Evolutionary conservation across 1,284 basidiomycete genomes (phyloP).

Genomic region (Rhodotorula sp.): DNA sequence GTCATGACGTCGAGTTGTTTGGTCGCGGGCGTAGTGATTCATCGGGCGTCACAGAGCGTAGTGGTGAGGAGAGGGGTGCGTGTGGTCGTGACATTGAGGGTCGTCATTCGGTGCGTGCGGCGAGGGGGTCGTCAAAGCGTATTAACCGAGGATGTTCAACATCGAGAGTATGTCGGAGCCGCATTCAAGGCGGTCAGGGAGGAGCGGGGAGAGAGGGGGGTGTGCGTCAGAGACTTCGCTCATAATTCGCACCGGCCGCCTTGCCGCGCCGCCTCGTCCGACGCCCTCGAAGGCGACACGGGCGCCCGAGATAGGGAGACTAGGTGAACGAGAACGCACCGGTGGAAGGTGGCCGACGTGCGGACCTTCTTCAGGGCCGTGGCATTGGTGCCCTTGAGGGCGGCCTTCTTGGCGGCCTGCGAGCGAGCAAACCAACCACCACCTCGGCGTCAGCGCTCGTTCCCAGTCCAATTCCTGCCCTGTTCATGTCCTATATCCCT

Average conservation of each 20-base stretch:
- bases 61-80: neutral
- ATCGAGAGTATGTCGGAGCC: neutral
- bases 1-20: neutral
- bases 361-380: constrained; percentile 80
- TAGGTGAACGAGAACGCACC: constrained; percentile 47
- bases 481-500: neutral
- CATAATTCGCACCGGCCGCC: neutral
- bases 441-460: constrained; percentile 2
- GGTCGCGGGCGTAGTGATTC: neutral
- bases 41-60: too few relatives aligned
- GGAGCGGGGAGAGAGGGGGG: neutral
- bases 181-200: neutral
- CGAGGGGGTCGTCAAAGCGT: neutral
- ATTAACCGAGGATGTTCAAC: neutral
- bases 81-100: neutral
- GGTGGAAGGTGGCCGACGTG: constrained; percentile 88
- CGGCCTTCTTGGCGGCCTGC: constrained; percentile 96
- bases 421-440: constrained; percentile 55
- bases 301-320: too few relatives aligned
- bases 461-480: neutral
- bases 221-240: constrained; percentile 1
- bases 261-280: neutral
- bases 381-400: constrained; percentile 79
- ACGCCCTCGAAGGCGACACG: too few relatives aligned
- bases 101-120: too few relatives aligned